Conservation (phyloP, 2,329 filamentous ascomycete genomes). For the Ophiocordyceps polyrhachis-furcata region DNA sequence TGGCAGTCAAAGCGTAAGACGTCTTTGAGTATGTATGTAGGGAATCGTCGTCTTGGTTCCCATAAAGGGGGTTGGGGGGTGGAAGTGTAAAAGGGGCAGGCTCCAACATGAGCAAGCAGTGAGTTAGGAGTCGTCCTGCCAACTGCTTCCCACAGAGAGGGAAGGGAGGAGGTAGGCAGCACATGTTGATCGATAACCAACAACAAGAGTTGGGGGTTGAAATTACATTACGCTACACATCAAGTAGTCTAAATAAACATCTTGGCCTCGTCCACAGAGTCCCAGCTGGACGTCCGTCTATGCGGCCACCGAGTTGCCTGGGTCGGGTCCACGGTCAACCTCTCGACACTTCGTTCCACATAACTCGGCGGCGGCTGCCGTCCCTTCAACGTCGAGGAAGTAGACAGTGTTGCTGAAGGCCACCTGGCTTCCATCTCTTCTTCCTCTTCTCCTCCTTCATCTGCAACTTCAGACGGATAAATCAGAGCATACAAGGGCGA, state of each 20-base stretch:
- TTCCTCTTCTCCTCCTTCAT: not conserved
- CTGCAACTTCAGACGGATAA: not conserved
- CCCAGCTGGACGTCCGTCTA: not conserved
- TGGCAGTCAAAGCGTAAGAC: no score
- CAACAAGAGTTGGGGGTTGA: no score
- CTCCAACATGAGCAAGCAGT: no score
- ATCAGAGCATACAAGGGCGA: not conserved
- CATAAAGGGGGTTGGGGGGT: no score
- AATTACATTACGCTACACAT: no score
- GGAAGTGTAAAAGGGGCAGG: no score
- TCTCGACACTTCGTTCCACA: not conserved
- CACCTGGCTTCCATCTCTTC: not conserved
- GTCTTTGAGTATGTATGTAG: no score
- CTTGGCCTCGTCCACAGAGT: not conserved
- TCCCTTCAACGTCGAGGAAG: not conserved
- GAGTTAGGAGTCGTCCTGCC: no score
- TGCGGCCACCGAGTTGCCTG: not conserved
- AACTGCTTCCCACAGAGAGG: no score
- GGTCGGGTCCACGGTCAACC: not conserved
- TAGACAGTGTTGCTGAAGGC: not conserved
- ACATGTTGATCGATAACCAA: no score
- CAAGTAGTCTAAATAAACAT: not conserved
- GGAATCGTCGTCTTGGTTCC: no score
- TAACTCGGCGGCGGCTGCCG: not conserved
- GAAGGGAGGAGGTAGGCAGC: no score